A percentile compares a stretch with the other conserved stretches of the same genome.
Conservation (phyloP, 208 protist species). For the Angomonas desouzai region DNA sequence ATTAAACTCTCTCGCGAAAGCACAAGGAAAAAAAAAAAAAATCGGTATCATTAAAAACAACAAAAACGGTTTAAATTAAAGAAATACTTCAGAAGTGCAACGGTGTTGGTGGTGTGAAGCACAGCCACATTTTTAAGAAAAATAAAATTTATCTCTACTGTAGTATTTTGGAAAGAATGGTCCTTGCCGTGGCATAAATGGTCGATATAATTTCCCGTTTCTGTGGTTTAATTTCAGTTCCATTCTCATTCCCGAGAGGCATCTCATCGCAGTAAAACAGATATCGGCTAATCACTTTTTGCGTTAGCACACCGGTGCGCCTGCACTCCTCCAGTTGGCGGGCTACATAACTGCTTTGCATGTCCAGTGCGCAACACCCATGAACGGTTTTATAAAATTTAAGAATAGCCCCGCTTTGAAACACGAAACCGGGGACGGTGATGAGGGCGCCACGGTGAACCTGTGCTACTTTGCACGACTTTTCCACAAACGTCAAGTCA, state of each 20-base stretch:
- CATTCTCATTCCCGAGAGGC: constrained; percentile 64
- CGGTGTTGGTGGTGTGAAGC: no score
- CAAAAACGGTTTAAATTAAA: not conserved
- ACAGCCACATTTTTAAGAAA: no score
- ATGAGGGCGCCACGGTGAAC: constrained; percentile 55
- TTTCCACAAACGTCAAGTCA: constrained; percentile 45
- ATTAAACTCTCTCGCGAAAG: not conserved
- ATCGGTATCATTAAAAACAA: not conserved
- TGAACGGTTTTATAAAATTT: constrained; percentile 81
- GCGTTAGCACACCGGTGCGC: constrained; percentile 48
- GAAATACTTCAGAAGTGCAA: no score
- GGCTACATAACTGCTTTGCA: constrained; percentile 84
- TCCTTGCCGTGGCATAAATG: constrained; percentile 55
- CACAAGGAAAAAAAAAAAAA: constrained; percentile 9
- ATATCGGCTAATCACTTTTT: constrained; percentile 52
- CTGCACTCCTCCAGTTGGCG: constrained; percentile 70
- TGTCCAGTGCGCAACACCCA: constrained; percentile 67
- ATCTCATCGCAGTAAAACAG: constrained; percentile 83
- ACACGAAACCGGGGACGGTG: constrained; percentile 70
- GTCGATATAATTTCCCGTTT: constrained; percentile 59
- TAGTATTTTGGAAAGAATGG: constrained; percentile 33
- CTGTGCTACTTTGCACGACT: constrained; percentile 24
- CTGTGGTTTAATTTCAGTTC: constrained; percentile 29
- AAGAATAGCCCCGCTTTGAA: constrained; percentile 67
- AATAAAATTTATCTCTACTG: no score